These are phyloP conservation scores for Daldinia childiae DNA, from an alignment of 495 filamentous ascomycete genomes.

Conservation along the genomic window DNA sequence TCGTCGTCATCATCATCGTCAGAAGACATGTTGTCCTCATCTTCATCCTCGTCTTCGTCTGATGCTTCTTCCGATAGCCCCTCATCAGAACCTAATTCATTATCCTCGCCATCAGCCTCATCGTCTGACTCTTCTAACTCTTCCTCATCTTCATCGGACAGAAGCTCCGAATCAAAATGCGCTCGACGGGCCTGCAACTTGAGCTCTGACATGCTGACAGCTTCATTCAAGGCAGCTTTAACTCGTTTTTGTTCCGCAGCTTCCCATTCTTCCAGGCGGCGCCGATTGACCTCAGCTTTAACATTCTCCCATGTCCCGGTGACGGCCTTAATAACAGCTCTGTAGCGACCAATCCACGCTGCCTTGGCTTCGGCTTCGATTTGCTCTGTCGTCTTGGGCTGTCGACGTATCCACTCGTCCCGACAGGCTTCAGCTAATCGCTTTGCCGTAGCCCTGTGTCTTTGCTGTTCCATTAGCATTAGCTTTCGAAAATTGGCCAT, in stretches of 20 bases:
- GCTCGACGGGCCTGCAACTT: conserved; percentile 63
- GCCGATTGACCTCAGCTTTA: conserved; percentile 75
- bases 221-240: conserved; percentile 83
- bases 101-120: conserved; percentile 60
- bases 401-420: conserved; percentile 69
- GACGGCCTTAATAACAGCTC: conserved; percentile 73
- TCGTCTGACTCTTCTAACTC: conserved; percentile 57
- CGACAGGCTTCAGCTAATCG: conserved; percentile 68
- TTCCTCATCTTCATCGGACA: conserved; percentile 63
- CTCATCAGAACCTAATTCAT: conserved; percentile 67
- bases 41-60: conserved; percentile 60
- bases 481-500: conserved; percentile 81
- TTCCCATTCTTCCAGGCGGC: conserved; percentile 79
- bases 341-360: conserved; percentile 65
- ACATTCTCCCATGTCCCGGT: conserved; percentile 82
- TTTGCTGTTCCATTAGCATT: conserved; percentile 76
- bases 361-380: conserved; percentile 65
- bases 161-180: conserved; percentile 58
- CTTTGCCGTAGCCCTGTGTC: conserved; percentile 75
- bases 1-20: conserved; percentile 67
- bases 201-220: conserved; percentile 74
- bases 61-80: conserved; percentile 51
- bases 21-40: conserved; percentile 79
- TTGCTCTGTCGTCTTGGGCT: conserved; percentile 76
- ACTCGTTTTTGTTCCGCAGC: conserved; percentile 83